Evolutionary conservation across 2,329 filamentous ascomycete species (phyloP), one percentile per base, ranked within the genome.

Genomic region (Xylaria multiplex): DNA sequence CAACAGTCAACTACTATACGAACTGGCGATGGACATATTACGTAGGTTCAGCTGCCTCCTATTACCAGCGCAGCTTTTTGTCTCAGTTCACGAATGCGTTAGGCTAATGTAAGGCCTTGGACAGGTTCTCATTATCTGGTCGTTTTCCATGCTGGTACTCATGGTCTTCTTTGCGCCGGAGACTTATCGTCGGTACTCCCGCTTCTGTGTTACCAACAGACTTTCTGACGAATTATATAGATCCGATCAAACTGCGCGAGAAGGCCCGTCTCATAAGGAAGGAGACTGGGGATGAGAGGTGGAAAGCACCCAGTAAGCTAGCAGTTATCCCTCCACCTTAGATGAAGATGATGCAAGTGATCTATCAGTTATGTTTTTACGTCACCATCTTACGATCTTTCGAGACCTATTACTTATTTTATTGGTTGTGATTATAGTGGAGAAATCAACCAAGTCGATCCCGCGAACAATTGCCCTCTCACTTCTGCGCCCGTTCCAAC

Each of bases 11-110:
- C 77, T 87, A 90, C 71, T 88, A 90, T 72, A 85, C 84, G 3
- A 81, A 82, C 62, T 97, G 93, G 90, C 83, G 91, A 59, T 96
- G 92, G 92, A 91, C 90, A 0, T 94, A 96, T 78, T 97, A 94
- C 75, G 85, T 75, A 65, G 16, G 74, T 70, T 48, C 54, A 19
- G 3, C 1, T 2, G 11, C 2, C 13, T 6, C 14, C 19, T 3
- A 3, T 2, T 35, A 35, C 6, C 27, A 7, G 16, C 11, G 3
- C 46, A 7, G 16, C 19, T 22, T 48, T 16, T 19, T 45, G 3
- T 24, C n/a, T 40, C 16, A 3, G 14, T 8, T 42, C 37, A 8
- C n/a, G 2, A 4, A 1, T 24, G 16, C 19, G 2, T 37, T 8
- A 48, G 14, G 53, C 69, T 74, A 42, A 74, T 42, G 1, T n/a